Evolutionary conservation across 1,284 basidiomycete species (phyloP).

Genomic region (Ustilago shanxiensis): DNA sequence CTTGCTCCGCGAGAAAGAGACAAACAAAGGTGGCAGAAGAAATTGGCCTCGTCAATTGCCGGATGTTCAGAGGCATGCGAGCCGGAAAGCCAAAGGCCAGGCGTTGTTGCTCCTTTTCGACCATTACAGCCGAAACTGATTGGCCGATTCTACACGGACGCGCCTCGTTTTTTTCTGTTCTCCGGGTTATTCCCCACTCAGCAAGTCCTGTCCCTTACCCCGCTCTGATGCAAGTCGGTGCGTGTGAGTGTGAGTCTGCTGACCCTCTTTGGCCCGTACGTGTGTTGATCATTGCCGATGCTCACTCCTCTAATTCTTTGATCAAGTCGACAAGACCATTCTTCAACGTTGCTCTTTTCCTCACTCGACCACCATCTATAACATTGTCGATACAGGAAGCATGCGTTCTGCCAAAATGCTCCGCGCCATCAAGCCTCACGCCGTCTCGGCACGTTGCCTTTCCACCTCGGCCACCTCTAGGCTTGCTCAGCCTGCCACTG

Average conservation of each 20-base stretch:
- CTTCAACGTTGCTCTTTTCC: background rate
- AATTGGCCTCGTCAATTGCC: constrained; percentile 1
- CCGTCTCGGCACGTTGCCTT: constrained; percentile 33
- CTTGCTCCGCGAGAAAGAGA: no score
- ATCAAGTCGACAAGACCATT: background rate
- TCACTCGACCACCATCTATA: constrained; percentile 6
- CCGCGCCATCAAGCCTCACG: constrained; percentile 32
- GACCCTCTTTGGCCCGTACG: background rate
- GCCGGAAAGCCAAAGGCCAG: no score
- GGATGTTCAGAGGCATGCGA: constrained; percentile 15
- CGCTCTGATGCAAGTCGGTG: constrained; percentile 10
- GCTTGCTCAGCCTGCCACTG: constrained; percentile 41
- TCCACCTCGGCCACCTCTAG: constrained; percentile 34
- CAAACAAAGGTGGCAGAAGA: background rate
- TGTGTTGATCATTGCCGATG: background rate
- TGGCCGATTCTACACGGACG: constrained; percentile 4
- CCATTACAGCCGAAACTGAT: constrained; percentile 35
- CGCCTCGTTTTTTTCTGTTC: background rate
- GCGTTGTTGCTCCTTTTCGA: constrained; percentile 1
- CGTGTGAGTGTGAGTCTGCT: constrained; percentile 2
- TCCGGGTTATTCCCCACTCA: background rate
- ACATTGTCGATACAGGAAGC: background rate
- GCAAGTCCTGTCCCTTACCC: constrained; percentile 2
- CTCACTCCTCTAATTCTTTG: background rate
- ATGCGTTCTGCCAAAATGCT: constrained; percentile 34